phyloP scores from a whole-genome alignment of 148 eudicot species.

The Cornus suecica region DNA sequence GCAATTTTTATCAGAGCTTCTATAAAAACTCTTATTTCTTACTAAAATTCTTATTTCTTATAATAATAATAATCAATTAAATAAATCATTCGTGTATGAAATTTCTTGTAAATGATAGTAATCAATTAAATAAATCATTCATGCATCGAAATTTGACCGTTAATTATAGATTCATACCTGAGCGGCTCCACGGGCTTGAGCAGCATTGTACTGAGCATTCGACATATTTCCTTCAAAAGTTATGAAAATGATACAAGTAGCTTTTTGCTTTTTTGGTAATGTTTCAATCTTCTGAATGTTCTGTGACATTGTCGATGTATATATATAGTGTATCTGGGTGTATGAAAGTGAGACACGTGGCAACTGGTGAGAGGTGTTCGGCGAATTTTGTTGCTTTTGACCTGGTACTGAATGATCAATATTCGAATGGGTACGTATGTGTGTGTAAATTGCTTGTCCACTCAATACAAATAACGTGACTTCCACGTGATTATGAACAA shows the following conservation, averaged over 20 bases:
- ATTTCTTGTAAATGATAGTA: no score
- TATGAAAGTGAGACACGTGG: neutral
- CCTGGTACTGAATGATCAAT: neutral
- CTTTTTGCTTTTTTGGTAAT: neutral
- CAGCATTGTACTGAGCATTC: neutral
- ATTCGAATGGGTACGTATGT: neutral
- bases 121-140: no score
- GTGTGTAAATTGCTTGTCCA: no score
- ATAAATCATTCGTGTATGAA: no score
- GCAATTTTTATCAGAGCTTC: no score
- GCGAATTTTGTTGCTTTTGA: neutral
- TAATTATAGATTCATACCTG: neutral
- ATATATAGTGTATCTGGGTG: neutral
- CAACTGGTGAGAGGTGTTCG: neutral
- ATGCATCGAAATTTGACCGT: no score
- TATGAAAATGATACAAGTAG: neutral
- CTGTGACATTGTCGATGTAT: neutral
- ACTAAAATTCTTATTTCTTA: no score
- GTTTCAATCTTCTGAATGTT: neutral
- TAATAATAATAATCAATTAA: no score
- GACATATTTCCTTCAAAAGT: neutral
- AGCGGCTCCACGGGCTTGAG: neutral
- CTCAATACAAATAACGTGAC: no score
- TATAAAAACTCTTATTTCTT: no score
- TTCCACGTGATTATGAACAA: no score